These are phyloP conservation scores for Besnoitia besnoiti DNA, from an alignment of 169 alveolate species.

Conservation along the genomic window DNA sequence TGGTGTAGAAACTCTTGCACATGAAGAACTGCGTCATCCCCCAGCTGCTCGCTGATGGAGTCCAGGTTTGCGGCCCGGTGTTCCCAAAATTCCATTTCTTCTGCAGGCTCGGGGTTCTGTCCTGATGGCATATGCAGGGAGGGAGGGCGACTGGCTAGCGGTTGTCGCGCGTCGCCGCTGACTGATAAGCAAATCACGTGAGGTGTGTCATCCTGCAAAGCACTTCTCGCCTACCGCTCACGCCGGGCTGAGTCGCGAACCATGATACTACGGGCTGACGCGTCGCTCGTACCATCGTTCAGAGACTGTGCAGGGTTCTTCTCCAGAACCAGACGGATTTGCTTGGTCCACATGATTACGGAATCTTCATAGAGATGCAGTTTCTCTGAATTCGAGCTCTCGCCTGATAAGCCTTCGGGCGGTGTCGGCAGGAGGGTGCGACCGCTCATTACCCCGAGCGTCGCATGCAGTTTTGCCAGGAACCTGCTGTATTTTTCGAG, in stretches of 20 bases:
- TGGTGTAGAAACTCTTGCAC: constrained; percentile 90
- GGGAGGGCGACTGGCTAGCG: neutral
- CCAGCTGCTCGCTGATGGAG: constrained; percentile 88
- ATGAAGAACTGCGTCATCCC: constrained; percentile 74
- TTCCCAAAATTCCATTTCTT: constrained; percentile 93
- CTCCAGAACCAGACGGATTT: constrained; percentile 90
- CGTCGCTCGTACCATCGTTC: constrained; percentile 84
- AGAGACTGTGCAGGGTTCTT: constrained; percentile 94
- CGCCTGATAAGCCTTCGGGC: constrained; percentile 63
- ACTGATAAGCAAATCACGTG: no score
- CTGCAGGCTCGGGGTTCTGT: constrained; percentile 89
- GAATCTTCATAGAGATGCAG: constrained; percentile 94
- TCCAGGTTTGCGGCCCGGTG: constrained; percentile 89
- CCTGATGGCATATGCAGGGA: constrained; percentile 21
- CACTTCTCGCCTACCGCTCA: no score
- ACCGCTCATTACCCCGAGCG: constrained; percentile 91
- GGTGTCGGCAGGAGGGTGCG: constrained; percentile 92
- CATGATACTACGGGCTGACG: no score
- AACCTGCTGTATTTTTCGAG: constrained; percentile 93
- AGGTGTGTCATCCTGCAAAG: no score
- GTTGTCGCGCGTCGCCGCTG: neutral
- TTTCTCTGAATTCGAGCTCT: constrained; percentile 84
- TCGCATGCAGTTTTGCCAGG: constrained; percentile 90
- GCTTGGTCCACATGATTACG: constrained; percentile 93
- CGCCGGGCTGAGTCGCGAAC: no score